These are phyloP conservation scores for Amphichorda felina DNA, from an alignment of 2,329 filamentous ascomycete genomes.

Conservation along the genomic window DNA sequence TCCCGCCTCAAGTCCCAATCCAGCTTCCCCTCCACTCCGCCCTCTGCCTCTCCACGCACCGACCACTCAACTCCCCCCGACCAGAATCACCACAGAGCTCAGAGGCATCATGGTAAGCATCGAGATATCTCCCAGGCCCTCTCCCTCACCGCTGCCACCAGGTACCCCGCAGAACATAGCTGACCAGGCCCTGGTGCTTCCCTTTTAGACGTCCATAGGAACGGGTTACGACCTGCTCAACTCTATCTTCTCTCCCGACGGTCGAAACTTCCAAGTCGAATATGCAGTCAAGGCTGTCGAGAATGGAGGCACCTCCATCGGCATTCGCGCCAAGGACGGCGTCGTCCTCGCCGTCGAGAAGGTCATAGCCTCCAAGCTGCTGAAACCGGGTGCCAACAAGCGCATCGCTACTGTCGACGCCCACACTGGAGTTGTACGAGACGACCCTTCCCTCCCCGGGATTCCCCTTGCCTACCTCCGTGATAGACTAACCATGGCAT, in stretches of 20 bases:
- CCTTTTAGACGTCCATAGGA: conserved; percentile 85
- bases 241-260: conserved; percentile 98
- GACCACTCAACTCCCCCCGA: conserved; percentile 1
- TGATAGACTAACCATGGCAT: background rate
- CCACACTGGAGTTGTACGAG: conserved; percentile 80
- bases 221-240: conserved; percentile 99
- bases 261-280: conserved; percentile 98
- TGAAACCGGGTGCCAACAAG: conserved; percentile 94
- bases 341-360: conserved; percentile 96
- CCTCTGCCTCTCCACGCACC: background rate
- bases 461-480: background rate
- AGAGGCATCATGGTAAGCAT: conserved; percentile 19
- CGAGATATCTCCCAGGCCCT: background rate
- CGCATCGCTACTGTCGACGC: conserved; percentile 90
- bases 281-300: conserved; percentile 98
- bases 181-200: too few species aligned
- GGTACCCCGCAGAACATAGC: background rate
- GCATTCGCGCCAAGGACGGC: conserved; percentile 94
- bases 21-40: background rate
- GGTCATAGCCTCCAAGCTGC: conserved; percentile 86
- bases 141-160: background rate
- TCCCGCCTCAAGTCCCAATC: conserved; percentile 1
- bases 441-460: background rate
- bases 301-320: conserved; percentile 91
- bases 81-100: conserved; percentile 7